A percentile compares a stretch with the other conserved stretches of the same genome.
These are phyloP conservation scores for Coemansia sp. DNA, from an alignment of 192 early-diverging fungal species.

Conservation along the genomic window DNA sequence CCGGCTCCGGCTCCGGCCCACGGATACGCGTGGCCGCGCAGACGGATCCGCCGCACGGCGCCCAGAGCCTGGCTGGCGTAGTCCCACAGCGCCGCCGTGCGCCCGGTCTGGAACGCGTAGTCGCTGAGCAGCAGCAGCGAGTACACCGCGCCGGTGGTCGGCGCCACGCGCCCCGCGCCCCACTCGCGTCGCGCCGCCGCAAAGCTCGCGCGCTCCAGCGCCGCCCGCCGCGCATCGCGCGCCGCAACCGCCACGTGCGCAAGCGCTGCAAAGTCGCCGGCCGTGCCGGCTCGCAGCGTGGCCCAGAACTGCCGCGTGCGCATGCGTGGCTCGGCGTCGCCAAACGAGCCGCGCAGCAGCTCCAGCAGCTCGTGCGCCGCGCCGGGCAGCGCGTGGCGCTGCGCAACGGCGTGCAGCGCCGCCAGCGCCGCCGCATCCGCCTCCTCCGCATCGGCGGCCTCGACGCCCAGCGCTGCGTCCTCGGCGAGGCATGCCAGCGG, in stretches of 20 bases:
- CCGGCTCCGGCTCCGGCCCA: conserved; percentile 40
- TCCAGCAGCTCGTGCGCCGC: conserved; percentile 8
- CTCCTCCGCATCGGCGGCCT: neutral
- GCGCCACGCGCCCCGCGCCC: conserved; percentile 16
- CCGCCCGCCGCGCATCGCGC: conserved; percentile 21
- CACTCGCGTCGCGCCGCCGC: conserved; percentile 37
- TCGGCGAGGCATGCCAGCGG: conserved; percentile 4
- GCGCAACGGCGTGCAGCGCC: neutral
- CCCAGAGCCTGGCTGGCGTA: conserved; percentile 23
- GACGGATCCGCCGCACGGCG: conserved; percentile 13
- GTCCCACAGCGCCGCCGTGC: conserved; percentile 24
- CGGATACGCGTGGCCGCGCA: conserved; percentile 26
- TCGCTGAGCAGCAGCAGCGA: conserved; percentile 44
- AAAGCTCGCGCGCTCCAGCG: conserved; percentile 21
- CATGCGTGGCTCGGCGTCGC: conserved; percentile 26
- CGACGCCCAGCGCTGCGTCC: neutral
- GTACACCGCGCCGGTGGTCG: conserved; percentile 19
- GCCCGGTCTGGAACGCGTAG: conserved; percentile 42
- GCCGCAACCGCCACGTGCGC: conserved; percentile 36
- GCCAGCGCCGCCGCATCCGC: conserved; percentile 1
- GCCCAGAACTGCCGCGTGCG: conserved; percentile 44
- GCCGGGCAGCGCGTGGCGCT: conserved; percentile 17
- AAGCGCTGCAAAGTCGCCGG: conserved; percentile 47
- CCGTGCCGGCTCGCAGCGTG: conserved; percentile 23
- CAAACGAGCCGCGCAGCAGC: conserved; percentile 32